phyloP scores from a whole-genome alignment of 2,329 filamentous ascomycete genomes.

The Cucurbitaria berberidis region DNA sequence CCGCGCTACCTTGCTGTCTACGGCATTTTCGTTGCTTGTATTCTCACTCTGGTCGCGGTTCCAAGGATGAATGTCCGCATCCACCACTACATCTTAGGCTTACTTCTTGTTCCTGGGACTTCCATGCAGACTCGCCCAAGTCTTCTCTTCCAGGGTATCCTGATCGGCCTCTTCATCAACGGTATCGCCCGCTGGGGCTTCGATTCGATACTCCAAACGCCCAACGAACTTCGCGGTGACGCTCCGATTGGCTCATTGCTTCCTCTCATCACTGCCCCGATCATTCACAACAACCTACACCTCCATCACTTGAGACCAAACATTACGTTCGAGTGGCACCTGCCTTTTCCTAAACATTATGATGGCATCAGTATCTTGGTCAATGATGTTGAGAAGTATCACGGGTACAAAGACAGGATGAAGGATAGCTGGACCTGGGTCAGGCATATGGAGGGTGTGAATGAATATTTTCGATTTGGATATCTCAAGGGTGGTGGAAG shows the following conservation, averaged over 20 bases:
- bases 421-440: constrained; percentile 64
- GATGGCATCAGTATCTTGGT: constrained; percentile 82
- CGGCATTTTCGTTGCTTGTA: constrained; percentile 76
- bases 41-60: constrained; percentile 76
- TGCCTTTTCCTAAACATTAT: constrained; percentile 58
- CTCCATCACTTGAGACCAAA: constrained; percentile 53
- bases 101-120: constrained; percentile 89
- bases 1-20: constrained; percentile 81
- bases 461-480: constrained; percentile 80
- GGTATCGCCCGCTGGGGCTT: constrained; percentile 94
- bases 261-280: constrained; percentile 52
- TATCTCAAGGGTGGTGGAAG: constrained; percentile 70
- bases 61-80: constrained; percentile 85
- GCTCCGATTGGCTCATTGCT: constrained; percentile 64
- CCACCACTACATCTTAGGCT: constrained; percentile 85
- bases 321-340: constrained; percentile 68
- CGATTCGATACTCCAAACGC: constrained; percentile 83
- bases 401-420: constrained; percentile 65
- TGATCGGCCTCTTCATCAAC: constrained; percentile 92
- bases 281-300: constrained; percentile 54
- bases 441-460: constrained; percentile 54
- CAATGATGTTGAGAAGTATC: constrained; percentile 83
- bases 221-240: constrained; percentile 67
- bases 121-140: constrained; percentile 84
- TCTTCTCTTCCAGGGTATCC: constrained; percentile 86